phyloP scores from a whole-genome alignment of 2,329 filamentous ascomycete species.

The Colletotrichum limetticola region DNA sequence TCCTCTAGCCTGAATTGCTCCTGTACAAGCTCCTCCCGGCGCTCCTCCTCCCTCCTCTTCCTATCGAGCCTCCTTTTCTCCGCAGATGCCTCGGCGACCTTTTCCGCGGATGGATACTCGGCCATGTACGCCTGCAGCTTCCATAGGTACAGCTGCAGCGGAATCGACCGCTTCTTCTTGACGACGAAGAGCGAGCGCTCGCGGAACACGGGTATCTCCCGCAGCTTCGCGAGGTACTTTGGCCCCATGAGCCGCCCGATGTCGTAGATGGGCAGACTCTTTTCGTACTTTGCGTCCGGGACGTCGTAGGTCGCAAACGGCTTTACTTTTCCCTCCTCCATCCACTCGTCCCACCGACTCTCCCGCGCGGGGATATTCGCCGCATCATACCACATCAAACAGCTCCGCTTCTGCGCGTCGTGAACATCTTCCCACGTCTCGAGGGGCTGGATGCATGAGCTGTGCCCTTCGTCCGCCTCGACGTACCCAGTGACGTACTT shows the following conservation, averaged over 20 bases:
- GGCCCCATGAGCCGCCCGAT: slow-evolving; percentile 61
- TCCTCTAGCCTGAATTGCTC: background rate
- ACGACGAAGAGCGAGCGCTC: slow-evolving; percentile 53
- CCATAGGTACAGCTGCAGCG: slow-evolving; percentile 65
- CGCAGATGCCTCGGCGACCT: background rate
- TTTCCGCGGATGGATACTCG: background rate
- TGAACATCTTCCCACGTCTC: slow-evolving; percentile 56
- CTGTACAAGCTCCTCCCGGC: background rate
- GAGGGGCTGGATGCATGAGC: slow-evolving; percentile 55
- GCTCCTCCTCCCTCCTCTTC: background rate
- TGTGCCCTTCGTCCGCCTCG: slow-evolving; percentile 40
- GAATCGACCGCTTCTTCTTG: slow-evolving; percentile 46
- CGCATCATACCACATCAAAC: slow-evolving; percentile 53
- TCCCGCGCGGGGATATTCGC: slow-evolving; percentile 1
- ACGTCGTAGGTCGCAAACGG: slow-evolving; percentile 47
- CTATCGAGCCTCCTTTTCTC: background rate
- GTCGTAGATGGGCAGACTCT: slow-evolving; percentile 63
- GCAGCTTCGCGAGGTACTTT: slow-evolving; percentile 53
- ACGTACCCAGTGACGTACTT: slow-evolving; percentile 57
- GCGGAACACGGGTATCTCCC: slow-evolving; percentile 19
- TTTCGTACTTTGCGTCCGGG: slow-evolving; percentile 44
- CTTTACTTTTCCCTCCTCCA: background rate
- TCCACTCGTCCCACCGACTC: too few relatives aligned
- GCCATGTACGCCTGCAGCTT: slow-evolving; percentile 66
- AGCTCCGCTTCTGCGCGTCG: slow-evolving; percentile 52